Percentiles rank a stretch among this genome's conserved stretches.
phyloP scores from a whole-genome alignment of 2,329 filamentous ascomycete genomes.

The Fusarium acutatum region DNA sequence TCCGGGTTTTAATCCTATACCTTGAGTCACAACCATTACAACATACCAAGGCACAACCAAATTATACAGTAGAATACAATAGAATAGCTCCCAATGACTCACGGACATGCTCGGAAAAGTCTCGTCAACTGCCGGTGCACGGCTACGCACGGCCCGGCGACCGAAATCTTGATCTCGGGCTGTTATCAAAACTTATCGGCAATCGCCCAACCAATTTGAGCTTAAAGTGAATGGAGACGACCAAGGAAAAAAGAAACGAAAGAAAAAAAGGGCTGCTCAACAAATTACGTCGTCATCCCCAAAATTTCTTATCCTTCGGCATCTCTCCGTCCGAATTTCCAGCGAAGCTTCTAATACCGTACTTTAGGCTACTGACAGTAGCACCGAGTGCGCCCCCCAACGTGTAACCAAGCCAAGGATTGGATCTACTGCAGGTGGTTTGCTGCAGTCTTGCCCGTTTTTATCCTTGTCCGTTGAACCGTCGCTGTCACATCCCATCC shows the following conservation, averaged over 20 bases:
- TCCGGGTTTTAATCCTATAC: background rate
- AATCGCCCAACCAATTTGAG: constrained; percentile 20
- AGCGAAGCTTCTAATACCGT: background rate
- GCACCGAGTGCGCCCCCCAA: constrained; percentile 1
- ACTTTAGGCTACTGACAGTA: background rate
- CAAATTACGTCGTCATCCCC: constrained; percentile 18
- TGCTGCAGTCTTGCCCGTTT: constrained; percentile 1
- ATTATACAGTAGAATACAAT: background rate
- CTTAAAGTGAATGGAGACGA: constrained; percentile 14
- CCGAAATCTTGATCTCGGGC: constrained; percentile 4
- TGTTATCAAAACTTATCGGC: constrained; percentile 15
- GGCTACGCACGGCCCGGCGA: constrained; percentile 27
- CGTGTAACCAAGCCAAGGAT: background rate
- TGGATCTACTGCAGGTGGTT: constrained; percentile 21
- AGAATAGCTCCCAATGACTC: background rate
- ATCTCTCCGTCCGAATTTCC: constrained; percentile 18
- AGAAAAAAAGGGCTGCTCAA: constrained; percentile 12
- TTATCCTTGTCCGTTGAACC: background rate
- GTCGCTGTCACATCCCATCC: constrained; percentile 3
- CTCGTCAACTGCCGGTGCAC: constrained; percentile 23
- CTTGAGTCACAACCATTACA: background rate
- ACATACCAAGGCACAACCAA: background rate
- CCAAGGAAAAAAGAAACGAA: background rate
- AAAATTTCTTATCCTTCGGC: constrained; percentile 15
- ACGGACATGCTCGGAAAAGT: constrained; percentile 15